Base-by-base conservation (phyloP, 1,284 basidiomycete genomes). In the Filobasidium uniguttulatum region DNA sequence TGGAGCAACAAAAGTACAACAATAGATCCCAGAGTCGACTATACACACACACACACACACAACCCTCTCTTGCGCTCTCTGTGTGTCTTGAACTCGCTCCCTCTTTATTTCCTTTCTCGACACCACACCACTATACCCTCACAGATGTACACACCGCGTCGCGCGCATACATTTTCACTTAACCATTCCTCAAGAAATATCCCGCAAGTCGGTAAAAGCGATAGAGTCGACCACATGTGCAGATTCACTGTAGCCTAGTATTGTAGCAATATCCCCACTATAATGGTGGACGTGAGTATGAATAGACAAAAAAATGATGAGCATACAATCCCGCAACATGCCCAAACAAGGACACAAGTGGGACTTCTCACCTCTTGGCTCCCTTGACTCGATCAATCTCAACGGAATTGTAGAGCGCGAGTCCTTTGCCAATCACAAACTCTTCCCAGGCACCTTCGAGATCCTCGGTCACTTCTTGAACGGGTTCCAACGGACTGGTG, bases 221-320 rank as follows among this genome's bases (percentile, higher is more conserved):
- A 93, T 82, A 59, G 87, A 85, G 61, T 97, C 93, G 3, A 94
- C 91, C 31, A 97, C 86, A 70, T 97, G 89, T 63, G 96, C 90
- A 30, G 87, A 87, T 64, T 97, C 93, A 17, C 85, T 85, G 67
- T 96, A 96, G 0, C 89, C 93, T 34, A 98, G 70, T 8, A 89
- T 64, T 55, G 82, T 78, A 14, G 81, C 73, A 37, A 97, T 82
- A 53, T 85, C 77, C 0, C 86, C 82, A 60, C 91, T 93, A 46
- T 29, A 20, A 5, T 36, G 2, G 36, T 54, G 30, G 52, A 44
- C 49, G 37, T 17, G 22, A 30, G 23, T n/a, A n/a, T n/a, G n/a
- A 7, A 22, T 20, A 14, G 15, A 5, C 3, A 29, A 26, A 17
- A n/a, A 22, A 1, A 5, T 29, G 7, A 37, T 17, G 36, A 53